A percentile compares a stretch with the other conserved stretches of the same genome.
Evolutionary conservation across 2,329 filamentous ascomycete species (phyloP).

Genomic region (Atkinsonella hypoxylon): DNA sequence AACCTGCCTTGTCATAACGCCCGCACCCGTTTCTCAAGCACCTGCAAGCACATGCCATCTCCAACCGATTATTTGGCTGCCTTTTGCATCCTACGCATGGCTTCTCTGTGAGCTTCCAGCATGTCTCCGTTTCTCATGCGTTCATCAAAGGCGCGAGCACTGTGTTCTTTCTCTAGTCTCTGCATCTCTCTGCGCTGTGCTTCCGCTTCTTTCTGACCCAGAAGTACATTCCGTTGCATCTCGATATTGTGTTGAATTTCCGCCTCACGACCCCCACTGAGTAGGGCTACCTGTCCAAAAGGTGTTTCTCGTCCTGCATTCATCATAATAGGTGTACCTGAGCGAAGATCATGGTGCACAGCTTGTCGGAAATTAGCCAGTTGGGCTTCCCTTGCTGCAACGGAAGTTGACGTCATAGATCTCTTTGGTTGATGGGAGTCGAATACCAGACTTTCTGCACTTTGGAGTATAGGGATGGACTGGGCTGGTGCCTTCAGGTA

Average conservation of each 20-base stretch:
- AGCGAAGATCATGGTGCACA: constrained; percentile 48
- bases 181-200: constrained; percentile 47
- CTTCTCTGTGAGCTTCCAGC: constrained; percentile 65
- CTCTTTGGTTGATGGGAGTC: constrained; percentile 45
- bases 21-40: not conserved
- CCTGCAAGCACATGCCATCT: not conserved
- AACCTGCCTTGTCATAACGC: not conserved
- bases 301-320: constrained; percentile 26
- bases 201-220: constrained; percentile 52
- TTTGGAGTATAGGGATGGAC: constrained; percentile 12
- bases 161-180: constrained; percentile 42
- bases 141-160: constrained; percentile 55
- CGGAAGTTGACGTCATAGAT: constrained; percentile 28
- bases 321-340: constrained; percentile 23
- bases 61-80: not conserved
- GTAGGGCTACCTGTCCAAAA: constrained; percentile 22
- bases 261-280: constrained; percentile 23
- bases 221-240: constrained; percentile 40
- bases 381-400: constrained; percentile 40
- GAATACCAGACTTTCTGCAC: constrained; percentile 27
- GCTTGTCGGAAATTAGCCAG: constrained; percentile 57
- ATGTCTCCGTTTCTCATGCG: constrained; percentile 67
- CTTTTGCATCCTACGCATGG: constrained; percentile 66
- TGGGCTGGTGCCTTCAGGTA: constrained; percentile 10
- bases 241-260: constrained; percentile 39